phyloP scores from a whole-genome alignment of 768 basidiomycete species.

The Suillus alpinus region DNA sequence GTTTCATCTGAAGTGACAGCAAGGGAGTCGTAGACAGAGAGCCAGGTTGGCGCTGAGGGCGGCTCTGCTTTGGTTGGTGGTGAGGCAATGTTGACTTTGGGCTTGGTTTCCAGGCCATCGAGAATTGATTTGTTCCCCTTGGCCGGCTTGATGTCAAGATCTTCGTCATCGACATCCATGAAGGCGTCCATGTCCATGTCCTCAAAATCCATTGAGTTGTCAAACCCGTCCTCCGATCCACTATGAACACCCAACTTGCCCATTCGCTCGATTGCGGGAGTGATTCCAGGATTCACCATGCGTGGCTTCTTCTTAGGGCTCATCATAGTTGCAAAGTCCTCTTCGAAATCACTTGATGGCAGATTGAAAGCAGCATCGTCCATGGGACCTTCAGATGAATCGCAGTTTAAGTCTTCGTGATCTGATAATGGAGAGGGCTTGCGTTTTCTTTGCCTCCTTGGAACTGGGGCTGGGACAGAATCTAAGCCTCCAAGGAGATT shows the following conservation, averaged over 20 bases:
- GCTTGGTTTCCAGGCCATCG: conserved; percentile 15
- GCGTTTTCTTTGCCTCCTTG: conserved; percentile 53
- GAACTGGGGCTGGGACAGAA: conserved; percentile 36
- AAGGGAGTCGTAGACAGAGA: conserved; percentile 73
- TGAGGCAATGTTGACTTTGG: neutral
- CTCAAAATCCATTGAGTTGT: conserved; percentile 35
- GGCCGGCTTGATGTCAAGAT: conserved; percentile 39
- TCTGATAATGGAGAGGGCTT: conserved; percentile 56
- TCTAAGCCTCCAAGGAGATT: conserved; percentile 75
- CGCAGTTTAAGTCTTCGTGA: conserved; percentile 26
- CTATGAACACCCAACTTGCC: conserved; percentile 58
- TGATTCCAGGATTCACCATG: conserved; percentile 43
- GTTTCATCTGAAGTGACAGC: conserved; percentile 59
- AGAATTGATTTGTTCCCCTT: conserved; percentile 18
- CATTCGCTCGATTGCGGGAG: conserved; percentile 57
- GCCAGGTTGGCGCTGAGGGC: conserved; percentile 58
- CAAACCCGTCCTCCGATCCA: conserved; percentile 43
- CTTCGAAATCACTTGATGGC: conserved; percentile 54
- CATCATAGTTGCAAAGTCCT: conserved; percentile 37
- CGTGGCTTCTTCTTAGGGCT: conserved; percentile 69
- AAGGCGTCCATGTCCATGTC: conserved; percentile 59
- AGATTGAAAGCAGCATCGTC: conserved; percentile 25
- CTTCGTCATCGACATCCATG: conserved; percentile 58
- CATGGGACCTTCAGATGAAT: conserved; percentile 25
- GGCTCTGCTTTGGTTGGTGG: conserved; percentile 42